phyloP scores from a whole-genome alignment of 192 early-diverging fungal species.

The Kickxella alabastrina region DNA sequence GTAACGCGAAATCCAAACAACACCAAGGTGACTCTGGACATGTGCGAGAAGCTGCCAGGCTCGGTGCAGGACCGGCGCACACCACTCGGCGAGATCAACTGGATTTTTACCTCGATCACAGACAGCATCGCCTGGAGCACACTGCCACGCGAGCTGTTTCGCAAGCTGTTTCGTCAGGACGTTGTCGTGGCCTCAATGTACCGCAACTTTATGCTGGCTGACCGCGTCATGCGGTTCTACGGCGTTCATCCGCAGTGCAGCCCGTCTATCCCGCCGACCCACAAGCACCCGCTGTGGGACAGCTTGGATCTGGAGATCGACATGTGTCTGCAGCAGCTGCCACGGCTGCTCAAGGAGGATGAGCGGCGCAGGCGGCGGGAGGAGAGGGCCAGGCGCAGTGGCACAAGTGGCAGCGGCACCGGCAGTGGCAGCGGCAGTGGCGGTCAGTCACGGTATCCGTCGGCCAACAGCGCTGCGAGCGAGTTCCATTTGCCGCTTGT shows the following conservation, averaged over 20 bases:
- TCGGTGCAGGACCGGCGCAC: conserved; percentile 85
- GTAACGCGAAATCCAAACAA: conserved; percentile 79
- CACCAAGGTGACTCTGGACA: conserved; percentile 66
- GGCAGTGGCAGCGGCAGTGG: neutral
- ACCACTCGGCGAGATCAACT: conserved; percentile 95
- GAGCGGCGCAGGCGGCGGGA: conserved; percentile 25
- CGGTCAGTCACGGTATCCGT: neutral
- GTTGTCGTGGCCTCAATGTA: conserved; percentile 91
- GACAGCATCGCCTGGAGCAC: conserved; percentile 99
- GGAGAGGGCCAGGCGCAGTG: conserved; percentile 12
- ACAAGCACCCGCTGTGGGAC: conserved; percentile 96
- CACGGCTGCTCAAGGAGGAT: conserved; percentile 59
- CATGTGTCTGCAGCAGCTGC: conserved; percentile 86
- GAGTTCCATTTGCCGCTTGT: conserved; percentile 12
- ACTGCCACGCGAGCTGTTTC: conserved; percentile 83
- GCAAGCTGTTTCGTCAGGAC: conserved; percentile 89
- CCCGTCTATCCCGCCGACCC: conserved; percentile 81
- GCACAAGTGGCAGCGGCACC: conserved; percentile 4
- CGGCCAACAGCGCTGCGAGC: neutral
- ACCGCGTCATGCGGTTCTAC: conserved; percentile 93
- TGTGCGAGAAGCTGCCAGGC: conserved; percentile 70
- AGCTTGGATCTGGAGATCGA: conserved; percentile 95
- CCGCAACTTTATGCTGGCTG: conserved; percentile 92
- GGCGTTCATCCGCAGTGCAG: conserved; percentile 86
- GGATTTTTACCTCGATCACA: conserved; percentile 98